A percentile compares a stretch with the other conserved stretches of the same genome.
Conservation (phyloP, 2,329 filamentous ascomycete species). For the Fusarium sp. region DNA sequence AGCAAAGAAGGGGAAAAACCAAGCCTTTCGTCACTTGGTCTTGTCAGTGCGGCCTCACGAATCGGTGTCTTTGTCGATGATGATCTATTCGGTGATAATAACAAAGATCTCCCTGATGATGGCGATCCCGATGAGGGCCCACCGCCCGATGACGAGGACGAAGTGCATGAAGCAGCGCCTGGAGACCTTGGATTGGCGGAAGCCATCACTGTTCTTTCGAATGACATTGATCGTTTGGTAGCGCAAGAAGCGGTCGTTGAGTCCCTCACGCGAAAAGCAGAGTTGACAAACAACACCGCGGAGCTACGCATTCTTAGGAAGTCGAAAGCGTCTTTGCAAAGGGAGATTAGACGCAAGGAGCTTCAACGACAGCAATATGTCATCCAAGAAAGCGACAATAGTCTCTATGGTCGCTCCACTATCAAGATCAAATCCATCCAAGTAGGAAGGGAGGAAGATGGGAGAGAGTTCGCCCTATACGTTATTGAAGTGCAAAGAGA, state of each 20-base stretch:
- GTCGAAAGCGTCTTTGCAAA: slow-evolving; percentile 90
- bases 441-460: slow-evolving; percentile 90
- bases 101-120: slow-evolving; percentile 85
- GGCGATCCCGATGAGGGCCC: slow-evolving; percentile 74
- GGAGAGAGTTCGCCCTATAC: slow-evolving; percentile 93
- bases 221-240: slow-evolving; percentile 88
- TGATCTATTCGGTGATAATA: slow-evolving; percentile 91
- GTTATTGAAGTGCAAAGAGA: slow-evolving; percentile 91
- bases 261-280: slow-evolving; percentile 91
- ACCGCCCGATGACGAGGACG: slow-evolving; percentile 74
- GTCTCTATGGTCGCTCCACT: slow-evolving; percentile 89
- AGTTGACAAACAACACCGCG: slow-evolving; percentile 95
- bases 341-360: slow-evolving; percentile 93
- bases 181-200: slow-evolving; percentile 94
- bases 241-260: slow-evolving; percentile 93
- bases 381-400: slow-evolving; percentile 97
- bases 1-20: slow-evolving; percentile 73
- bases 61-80: slow-evolving; percentile 95
- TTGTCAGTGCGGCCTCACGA: slow-evolving; percentile 87
- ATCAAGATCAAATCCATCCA: slow-evolving; percentile 93
- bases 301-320: slow-evolving; percentile 93
- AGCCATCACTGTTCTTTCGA: slow-evolving; percentile 87
- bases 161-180: slow-evolving; percentile 93
- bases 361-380: slow-evolving; percentile 97
- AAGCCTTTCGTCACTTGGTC: slow-evolving; percentile 88